Evolutionary conservation across 305 asterid species (phyloP).

Genomic region (Striga hermonthica): DNA sequence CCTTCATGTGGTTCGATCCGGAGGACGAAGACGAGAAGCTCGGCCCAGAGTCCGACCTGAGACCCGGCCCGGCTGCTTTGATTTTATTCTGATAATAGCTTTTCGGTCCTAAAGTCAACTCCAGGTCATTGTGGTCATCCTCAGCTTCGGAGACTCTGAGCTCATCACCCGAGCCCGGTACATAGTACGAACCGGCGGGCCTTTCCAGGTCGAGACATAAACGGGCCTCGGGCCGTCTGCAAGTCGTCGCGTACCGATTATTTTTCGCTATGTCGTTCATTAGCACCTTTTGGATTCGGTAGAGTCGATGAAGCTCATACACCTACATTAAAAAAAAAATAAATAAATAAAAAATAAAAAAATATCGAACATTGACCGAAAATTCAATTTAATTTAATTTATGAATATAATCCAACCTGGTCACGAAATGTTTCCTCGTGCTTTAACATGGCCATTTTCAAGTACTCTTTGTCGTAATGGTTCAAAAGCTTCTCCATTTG

Average conservation of each 20-base stretch:
- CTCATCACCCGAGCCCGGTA: neutral
- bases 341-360: neutral
- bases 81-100: conserved; percentile 22
- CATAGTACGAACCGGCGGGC: conserved; percentile 30
- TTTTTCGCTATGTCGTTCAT: conserved; percentile 37
- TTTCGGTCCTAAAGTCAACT: conserved; percentile 15
- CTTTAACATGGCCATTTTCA: conserved; percentile 86
- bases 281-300: conserved; percentile 44
- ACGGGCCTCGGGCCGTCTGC: conserved; percentile 26
- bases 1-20: conserved; percentile 42
- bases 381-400: no score
- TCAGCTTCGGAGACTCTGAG: neutral
- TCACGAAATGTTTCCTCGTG: conserved; percentile 89
- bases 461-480: conserved; percentile 62
- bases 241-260: neutral
- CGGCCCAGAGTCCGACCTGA: conserved; percentile 40
- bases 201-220: conserved; percentile 34
- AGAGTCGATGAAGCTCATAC: conserved; percentile 49
- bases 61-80: conserved; percentile 34
- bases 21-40: conserved; percentile 65
- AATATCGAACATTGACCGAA: neutral
- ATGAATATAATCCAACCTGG: conserved; percentile 46
- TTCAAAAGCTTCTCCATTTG: conserved; percentile 67
- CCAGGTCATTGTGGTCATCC: neutral
- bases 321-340: conserved; percentile 30